A percentile compares a stretch with the other conserved stretches of the same genome.
These are phyloP conservation scores for Mycena sanguinolenta DNA, from an alignment of 768 basidiomycete genomes.

Conservation along the genomic window DNA sequence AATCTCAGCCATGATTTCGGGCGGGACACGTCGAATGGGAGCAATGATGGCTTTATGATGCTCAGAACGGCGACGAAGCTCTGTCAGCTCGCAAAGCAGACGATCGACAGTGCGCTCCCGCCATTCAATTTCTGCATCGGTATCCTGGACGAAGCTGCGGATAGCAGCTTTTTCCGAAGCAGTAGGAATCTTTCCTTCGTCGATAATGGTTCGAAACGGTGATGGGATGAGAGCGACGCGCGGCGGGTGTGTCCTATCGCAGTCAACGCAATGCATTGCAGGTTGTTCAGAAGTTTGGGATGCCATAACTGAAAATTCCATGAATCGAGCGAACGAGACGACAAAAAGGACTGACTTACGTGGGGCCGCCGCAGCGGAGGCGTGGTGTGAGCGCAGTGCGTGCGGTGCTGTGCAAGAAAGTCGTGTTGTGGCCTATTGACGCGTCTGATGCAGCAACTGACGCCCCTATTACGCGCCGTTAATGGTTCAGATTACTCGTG, in stretches of 20 bases:
- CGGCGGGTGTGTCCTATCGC: neutral
- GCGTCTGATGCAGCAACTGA: no score
- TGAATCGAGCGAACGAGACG: no score
- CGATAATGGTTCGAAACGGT: neutral
- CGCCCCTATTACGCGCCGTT: no score
- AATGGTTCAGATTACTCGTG: no score
- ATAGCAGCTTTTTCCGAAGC: neutral
- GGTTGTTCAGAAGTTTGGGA: neutral
- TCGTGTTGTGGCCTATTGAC: no score
- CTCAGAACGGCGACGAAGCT: constrained; percentile 8
- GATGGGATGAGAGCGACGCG: neutral
- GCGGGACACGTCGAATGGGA: constrained; percentile 7
- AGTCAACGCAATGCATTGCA: neutral
- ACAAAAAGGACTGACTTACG: no score
- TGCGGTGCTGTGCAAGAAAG: no score
- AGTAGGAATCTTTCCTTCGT: neutral
- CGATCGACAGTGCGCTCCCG: neutral
- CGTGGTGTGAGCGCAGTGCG: no score
- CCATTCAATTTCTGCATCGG: neutral
- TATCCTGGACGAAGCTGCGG: neutral
- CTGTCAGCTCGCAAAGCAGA: neutral
- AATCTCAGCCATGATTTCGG: no score
- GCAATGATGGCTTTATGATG: constrained; percentile 6
- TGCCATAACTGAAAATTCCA: neutral
- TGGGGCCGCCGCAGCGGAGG: no score